Percentiles rank a stretch among this genome's conserved stretches.
phyloP scores from a whole-genome alignment of 2,329 filamentous ascomycete species.

The Cladophialophora exuberans region DNA sequence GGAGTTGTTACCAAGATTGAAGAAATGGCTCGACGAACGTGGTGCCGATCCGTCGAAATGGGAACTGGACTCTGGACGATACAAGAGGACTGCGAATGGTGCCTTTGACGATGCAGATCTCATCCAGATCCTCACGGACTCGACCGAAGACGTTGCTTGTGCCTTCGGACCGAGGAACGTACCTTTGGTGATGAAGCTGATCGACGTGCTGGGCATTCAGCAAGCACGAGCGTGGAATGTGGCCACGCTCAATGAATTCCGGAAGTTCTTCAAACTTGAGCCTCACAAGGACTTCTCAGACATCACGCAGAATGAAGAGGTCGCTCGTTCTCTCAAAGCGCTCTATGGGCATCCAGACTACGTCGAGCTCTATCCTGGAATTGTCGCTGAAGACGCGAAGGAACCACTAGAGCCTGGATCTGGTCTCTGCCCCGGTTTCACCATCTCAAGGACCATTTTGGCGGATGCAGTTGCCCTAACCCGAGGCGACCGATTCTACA shows the following conservation, averaged over 20 bases:
- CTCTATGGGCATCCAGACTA: conserved; percentile 67
- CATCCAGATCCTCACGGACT: conserved; percentile 67
- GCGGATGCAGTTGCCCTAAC: conserved; percentile 53
- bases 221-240: conserved; percentile 71
- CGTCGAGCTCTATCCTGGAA: conserved; percentile 71
- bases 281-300: conserved; percentile 61
- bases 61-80: conserved; percentile 67
- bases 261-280: conserved; percentile 64
- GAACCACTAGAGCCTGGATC: conserved; percentile 42
- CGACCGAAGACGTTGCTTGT: conserved; percentile 71
- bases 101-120: conserved; percentile 77
- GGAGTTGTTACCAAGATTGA: conserved; percentile 66
- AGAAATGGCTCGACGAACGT: conserved; percentile 64
- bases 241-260: conserved; percentile 57
- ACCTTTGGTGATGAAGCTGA: conserved; percentile 70
- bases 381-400: conserved; percentile 54
- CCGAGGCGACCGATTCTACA: conserved; percentile 52
- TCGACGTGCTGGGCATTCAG: conserved; percentile 79
- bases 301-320: conserved; percentile 61
- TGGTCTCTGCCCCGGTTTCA: conserved; percentile 45
- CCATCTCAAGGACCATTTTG: conserved; percentile 47
- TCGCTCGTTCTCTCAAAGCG: conserved; percentile 59
- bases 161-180: conserved; percentile 73
- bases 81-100: conserved; percentile 61
- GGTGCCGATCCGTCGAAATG: conserved; percentile 70